phyloP scores from a whole-genome alignment of 1,284 basidiomycete species.

The Cystobasidium sp. region DNA sequence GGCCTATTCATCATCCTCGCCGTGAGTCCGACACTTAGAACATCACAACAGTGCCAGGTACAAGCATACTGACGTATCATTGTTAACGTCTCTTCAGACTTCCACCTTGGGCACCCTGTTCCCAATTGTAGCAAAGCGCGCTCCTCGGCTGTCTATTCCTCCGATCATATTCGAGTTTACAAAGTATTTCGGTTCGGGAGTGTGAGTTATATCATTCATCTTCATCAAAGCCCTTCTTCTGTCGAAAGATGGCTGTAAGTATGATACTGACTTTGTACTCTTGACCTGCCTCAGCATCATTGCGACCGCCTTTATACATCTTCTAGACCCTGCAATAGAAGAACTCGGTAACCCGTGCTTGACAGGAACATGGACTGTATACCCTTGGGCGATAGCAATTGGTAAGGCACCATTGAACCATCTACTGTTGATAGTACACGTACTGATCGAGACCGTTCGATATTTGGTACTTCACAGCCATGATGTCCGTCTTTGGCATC shows the following conservation, averaged over 20 bases:
- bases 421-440: too few relatives aligned
- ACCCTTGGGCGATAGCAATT: slow-evolving; percentile 59
- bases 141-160: slow-evolving; percentile 56
- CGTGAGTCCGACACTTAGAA: slow-evolving; percentile 7
- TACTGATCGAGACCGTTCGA: slow-evolving; percentile 60
- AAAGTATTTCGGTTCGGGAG: slow-evolving; percentile 88
- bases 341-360: slow-evolving; percentile 75
- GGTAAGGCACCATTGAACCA: not conserved
- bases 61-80: not conserved
- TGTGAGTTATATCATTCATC: too few relatives aligned
- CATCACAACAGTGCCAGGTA: not conserved
- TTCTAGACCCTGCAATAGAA: slow-evolving; percentile 71
- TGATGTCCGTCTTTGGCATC: slow-evolving; percentile 77
- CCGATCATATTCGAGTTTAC: slow-evolving; percentile 64
- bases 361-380: slow-evolving; percentile 69
- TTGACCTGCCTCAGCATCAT: slow-evolving; percentile 64
- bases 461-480: slow-evolving; percentile 65
- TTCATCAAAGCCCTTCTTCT: too few relatives aligned
- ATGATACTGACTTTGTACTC: too few relatives aligned
- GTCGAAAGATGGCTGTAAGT: too few relatives aligned
- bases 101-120: slow-evolving; percentile 70
- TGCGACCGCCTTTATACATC: slow-evolving; percentile 69
- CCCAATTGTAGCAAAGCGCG: slow-evolving; percentile 74
- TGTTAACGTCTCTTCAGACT: slow-evolving; percentile 9
- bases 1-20: slow-evolving; percentile 44